phyloP scores from a whole-genome alignment of 805 yeast genomes.

The Candida manassasensis region DNA sequence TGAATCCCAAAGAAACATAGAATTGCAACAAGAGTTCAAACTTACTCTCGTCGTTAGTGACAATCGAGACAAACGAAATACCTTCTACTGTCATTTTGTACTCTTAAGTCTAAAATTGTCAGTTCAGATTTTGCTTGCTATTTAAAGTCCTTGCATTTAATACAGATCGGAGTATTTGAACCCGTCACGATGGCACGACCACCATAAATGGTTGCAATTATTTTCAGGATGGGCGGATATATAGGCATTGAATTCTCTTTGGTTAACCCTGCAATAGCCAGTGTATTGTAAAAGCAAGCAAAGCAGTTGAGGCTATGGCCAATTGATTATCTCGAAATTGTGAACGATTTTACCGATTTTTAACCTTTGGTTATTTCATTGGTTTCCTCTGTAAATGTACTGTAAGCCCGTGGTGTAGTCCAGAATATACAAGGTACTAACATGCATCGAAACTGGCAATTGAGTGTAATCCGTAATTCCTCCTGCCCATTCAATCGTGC shows the following conservation, averaged over 20 bases:
- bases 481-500: conserved; percentile 40
- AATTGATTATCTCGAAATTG: too few species aligned
- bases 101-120: too few species aligned
- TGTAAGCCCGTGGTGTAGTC: conserved; percentile 28
- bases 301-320: too few species aligned
- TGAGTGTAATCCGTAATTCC: conserved; percentile 28
- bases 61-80: conserved; percentile 57
- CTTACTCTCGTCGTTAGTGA: conserved; percentile 44
- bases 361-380: too few species aligned
- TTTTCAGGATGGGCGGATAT: too few species aligned
- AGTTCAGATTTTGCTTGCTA: too few species aligned
- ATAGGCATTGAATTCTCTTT: too few species aligned
- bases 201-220: too few species aligned
- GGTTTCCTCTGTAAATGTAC: conserved; percentile 21
- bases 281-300: too few species aligned
- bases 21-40: conserved; percentile 50
- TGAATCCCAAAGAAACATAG: conserved; percentile 59
- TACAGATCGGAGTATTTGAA: neutral
- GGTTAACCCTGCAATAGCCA: too few species aligned
- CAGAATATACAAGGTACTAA: conserved; percentile 16
- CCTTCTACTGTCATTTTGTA: conserved; percentile 15
- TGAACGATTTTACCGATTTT: too few species aligned
- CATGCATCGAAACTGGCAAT: conserved; percentile 30
- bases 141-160: too few species aligned
- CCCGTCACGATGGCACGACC: conserved; percentile 3